Base-by-base conservation (phyloP, 2,329 filamentous ascomycete species). In the Cladosporium halotolerans region DNA sequence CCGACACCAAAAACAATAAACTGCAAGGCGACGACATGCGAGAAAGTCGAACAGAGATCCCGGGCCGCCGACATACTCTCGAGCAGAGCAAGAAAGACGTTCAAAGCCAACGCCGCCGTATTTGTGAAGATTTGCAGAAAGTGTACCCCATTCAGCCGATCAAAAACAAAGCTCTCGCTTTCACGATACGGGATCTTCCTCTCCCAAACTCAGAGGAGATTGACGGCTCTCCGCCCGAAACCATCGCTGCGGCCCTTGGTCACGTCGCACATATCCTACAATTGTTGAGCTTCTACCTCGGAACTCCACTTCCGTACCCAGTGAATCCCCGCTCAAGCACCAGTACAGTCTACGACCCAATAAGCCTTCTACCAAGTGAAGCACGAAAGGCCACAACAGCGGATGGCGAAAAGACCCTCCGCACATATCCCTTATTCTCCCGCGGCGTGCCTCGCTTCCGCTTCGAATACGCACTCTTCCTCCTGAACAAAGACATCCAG, bases 401-500 rank as follows among this genome's bases (percentile, higher is more conserved):
- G 40, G 59, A 54, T 9, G 60, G 60, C 45, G 63, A 64, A 34
- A 53, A 48, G 1, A 57, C 7, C 3, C 52, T 64, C 10, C 75
- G 59, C 67, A 80, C 52, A 33, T 99, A 95, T 63, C 93, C 93
- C 0, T 78, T 99, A 0, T 91, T 91, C 69, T 70, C 87, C 73
- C 76, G 75, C 55, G 79, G 80, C 65, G 82, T 89, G 0, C 66
- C 67, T 6, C 83, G 90, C 43, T 97, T 92, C 73, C 84, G 92
- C 2, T 97, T 97, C 69, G 92, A 97, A 63, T 99, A 97, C 68
- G 93, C 79, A 9, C 93, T 96, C 66, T 99, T 97, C 63, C 75
- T 97, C n/a, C 79, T 99, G 11, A 97, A 97, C 73, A 96, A 97
- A 71, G 77, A 97, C 65, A 91, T 99, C 53, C 91, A 97, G 61